Evolutionary conservation across 352 stramenopile species (phyloP), one percentile per base, ranked within the genome.

Genomic region (Blastocystis sp.): DNA sequence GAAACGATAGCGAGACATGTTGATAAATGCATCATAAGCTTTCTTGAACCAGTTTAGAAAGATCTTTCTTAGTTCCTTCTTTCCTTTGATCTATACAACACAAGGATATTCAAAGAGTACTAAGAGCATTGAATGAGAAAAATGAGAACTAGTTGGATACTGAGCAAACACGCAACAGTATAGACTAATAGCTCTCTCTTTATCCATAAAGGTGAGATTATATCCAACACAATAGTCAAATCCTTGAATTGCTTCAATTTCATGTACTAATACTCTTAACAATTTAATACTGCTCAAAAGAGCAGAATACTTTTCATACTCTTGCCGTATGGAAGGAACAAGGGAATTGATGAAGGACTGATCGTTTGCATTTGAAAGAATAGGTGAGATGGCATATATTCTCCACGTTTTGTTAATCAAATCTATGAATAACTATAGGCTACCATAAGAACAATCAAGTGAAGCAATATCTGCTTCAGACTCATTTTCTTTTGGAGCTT

Each of bases 161-260:
- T 84, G 73, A 9, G 73, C 51, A 30, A 84, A 54, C 33, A 84
- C 17, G n/a, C 35, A 84, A 48, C 73, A 84, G n/a, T 57, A 57
- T 37, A 84, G 13, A 22, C 68, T 57, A 35, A 44, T 37, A 27
- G 24, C 27, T 37, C 59, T 22, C 0, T 44, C 53, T 35, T 84
- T 57, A 35, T 33, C 51, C 15, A 22, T 5, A 68, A 84, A 84
- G 7, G 30, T 37, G 53, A 84, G 53, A 44, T 66, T 54, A 30
- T 66, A 84, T n/a, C 73, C 73, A 30, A 64, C 24, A 17, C 42
- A 44, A 44, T 84, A 84, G 27, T 84, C 73, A 84, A 66, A 84
- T 4, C 48, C 73, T 66, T n/a, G 35, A 51, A 48, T n/a, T 4
- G 13, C 35, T 27, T 54, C 27, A 76, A 76, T 27, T 24, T 37